Evolutionary conservation across 768 basidiomycete species (phyloP).

Genomic region (Pholiota conissans): DNA sequence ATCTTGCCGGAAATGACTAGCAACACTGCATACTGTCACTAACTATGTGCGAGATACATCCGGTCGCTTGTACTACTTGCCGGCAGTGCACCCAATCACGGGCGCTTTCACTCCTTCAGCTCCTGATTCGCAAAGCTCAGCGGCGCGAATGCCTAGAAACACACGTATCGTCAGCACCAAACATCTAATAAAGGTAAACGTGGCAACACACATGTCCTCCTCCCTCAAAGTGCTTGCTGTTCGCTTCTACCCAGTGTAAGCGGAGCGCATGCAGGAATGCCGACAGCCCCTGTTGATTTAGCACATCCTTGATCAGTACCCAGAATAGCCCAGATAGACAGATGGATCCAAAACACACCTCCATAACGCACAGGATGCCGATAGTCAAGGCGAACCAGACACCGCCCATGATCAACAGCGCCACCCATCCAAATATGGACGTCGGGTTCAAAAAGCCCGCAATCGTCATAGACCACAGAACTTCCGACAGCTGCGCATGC

Average conservation of each 20-base stretch:
- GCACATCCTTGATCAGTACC: constrained; percentile 13
- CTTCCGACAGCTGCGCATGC: constrained; percentile 95
- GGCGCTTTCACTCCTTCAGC: constrained; percentile 31
- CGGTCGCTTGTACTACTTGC: constrained; percentile 5
- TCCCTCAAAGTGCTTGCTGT: constrained; percentile 94
- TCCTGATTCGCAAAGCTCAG: constrained; percentile 46
- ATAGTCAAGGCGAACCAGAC: constrained; percentile 86
- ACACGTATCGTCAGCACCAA: constrained; percentile 21
- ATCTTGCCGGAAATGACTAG: constrained; percentile 3
- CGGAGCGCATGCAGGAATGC: constrained; percentile 96
- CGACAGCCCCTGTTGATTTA: constrained; percentile 70
- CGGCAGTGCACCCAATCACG: neutral
- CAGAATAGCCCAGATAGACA: constrained; percentile 12
- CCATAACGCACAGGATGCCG: constrained; percentile 87
- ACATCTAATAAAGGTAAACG: constrained; percentile 22
- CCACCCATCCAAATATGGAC: constrained; percentile 62
- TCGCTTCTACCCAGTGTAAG: constrained; percentile 97
- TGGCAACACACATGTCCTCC: constrained; percentile 76
- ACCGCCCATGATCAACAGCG: constrained; percentile 45
- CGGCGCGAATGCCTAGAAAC: constrained; percentile 45
- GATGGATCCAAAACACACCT: constrained; percentile 56
- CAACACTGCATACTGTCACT: neutral
- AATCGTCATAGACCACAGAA: constrained; percentile 89
- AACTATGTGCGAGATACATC: constrained; percentile 8
- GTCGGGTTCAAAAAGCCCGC: constrained; percentile 57